Conservation (phyloP, 2,329 filamentous ascomycete genomes). For the Cladosporium austrohemisphaericum region DNA sequence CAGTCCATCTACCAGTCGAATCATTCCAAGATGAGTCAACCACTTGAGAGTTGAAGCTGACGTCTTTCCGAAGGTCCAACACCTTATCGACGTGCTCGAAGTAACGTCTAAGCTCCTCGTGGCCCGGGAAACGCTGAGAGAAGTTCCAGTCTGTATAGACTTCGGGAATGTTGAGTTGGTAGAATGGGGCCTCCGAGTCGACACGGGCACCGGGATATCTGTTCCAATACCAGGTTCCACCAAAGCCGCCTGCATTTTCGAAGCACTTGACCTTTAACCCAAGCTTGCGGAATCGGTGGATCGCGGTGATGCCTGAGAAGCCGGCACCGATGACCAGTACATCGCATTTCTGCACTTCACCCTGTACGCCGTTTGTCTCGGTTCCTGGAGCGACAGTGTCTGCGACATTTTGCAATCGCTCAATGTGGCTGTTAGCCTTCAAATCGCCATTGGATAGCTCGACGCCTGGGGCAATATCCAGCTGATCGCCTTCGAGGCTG, state of each 20-base stretch:
- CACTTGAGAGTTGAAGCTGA: constrained; percentile 55
- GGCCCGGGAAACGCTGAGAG: constrained; percentile 30
- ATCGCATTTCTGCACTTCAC: constrained; percentile 18
- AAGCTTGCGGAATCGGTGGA: constrained; percentile 31
- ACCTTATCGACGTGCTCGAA: constrained; percentile 59
- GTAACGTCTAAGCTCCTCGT: constrained; percentile 50
- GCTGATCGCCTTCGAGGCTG: constrained; percentile 14
- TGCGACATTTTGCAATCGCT: constrained; percentile 7
- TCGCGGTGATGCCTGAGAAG: constrained; percentile 39
- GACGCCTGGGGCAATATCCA: constrained; percentile 11
- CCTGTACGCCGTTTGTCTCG: not conserved
- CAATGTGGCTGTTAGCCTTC: constrained; percentile 6
- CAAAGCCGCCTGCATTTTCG: constrained; percentile 35
- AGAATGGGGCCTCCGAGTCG: constrained; percentile 46
- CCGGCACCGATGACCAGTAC: constrained; percentile 37
- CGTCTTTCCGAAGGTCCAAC: constrained; percentile 54
- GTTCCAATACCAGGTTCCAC: constrained; percentile 39
- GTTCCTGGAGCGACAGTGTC: not conserved
- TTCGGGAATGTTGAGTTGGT: constrained; percentile 47
- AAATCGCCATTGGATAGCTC: constrained; percentile 2
- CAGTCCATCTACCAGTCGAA: constrained; percentile 45
- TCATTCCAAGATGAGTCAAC: constrained; percentile 52
- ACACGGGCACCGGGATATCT: constrained; percentile 43
- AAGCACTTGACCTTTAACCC: constrained; percentile 34
- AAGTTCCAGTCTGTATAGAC: constrained; percentile 55